Percentiles rank a stretch among this genome's conserved stretches.
Conservation (phyloP, 2,329 filamentous ascomycete genomes). For the Trichoderma aggressivum region DNA sequence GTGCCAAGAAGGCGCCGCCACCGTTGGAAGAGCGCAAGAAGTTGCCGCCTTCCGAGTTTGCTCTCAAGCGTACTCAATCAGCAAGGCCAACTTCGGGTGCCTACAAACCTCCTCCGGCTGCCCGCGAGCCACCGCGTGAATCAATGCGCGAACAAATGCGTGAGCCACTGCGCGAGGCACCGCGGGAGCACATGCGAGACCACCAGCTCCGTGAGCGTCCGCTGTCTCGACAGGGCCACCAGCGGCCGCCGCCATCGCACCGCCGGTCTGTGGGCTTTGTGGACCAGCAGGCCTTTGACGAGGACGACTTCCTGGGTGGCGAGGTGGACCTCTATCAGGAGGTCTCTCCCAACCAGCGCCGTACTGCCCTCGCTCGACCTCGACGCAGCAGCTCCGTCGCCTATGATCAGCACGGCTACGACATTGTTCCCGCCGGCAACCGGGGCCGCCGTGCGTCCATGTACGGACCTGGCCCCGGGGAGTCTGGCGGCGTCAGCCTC, state of each 20-base stretch:
- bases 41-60: conserved; percentile 47
- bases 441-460: conserved; percentile 40
- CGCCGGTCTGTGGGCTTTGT: conserved; percentile 34
- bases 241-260: conserved; percentile 30
- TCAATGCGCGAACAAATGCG: conserved; percentile 18
- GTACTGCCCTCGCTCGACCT: conserved; percentile 31
- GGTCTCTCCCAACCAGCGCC: conserved; percentile 36
- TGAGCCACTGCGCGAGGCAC: conserved; percentile 4
- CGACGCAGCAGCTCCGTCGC: conserved; percentile 35
- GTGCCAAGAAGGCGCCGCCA: conserved; percentile 39
- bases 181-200: not conserved
- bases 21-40: conserved; percentile 42
- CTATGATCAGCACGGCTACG: conserved; percentile 40
- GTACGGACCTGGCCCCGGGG: conserved; percentile 36
- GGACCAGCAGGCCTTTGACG: conserved; percentile 33
- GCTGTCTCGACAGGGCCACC: conserved; percentile 20
- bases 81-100: conserved; percentile 29
- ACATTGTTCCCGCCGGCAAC: conserved; percentile 39
- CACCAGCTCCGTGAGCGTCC: conserved; percentile 5
- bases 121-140: conserved; percentile 24
- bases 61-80: conserved; percentile 36
- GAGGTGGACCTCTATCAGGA: conserved; percentile 38
- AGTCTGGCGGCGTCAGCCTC: conserved; percentile 33
- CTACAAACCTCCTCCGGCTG: conserved; percentile 29
- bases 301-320: conserved; percentile 38